Conservation (phyloP, 2,329 filamentous ascomycete species). For the Colletotrichum sp. region DNA sequence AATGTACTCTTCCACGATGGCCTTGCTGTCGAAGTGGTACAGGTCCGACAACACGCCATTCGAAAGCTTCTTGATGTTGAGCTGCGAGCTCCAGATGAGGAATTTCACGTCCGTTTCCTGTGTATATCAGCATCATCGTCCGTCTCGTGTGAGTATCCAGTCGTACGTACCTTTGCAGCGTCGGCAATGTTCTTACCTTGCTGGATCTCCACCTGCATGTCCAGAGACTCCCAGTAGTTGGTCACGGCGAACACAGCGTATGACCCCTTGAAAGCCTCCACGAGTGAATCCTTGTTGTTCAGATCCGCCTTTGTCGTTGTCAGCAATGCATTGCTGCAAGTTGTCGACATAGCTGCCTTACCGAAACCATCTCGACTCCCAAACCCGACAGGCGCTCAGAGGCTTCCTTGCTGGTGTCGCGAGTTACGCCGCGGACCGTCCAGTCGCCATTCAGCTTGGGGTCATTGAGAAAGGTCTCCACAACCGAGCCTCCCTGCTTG, state of each 20-base stretch:
- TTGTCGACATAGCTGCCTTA: no score
- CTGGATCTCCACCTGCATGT: conserved; percentile 42
- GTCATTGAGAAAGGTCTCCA: conserved; percentile 41
- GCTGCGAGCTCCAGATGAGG: conserved; percentile 48
- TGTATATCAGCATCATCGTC: conserved; percentile 12
- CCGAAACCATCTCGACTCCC: conserved; percentile 55
- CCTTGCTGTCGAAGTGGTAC: conserved; percentile 63
- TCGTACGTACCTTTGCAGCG: conserved; percentile 21
- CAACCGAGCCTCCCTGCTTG: conserved; percentile 63
- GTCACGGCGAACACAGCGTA: conserved; percentile 57
- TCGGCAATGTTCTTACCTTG: conserved; percentile 54
- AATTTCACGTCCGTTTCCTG: conserved; percentile 47
- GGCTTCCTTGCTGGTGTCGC: conserved; percentile 46
- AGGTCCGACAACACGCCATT: conserved; percentile 45
- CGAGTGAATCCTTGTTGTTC: conserved; percentile 47
- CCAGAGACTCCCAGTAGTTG: conserved; percentile 52
- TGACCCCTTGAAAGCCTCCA: conserved; percentile 47
- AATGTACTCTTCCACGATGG: conserved; percentile 59
- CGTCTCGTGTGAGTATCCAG: fast-evolving
- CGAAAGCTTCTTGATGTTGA: conserved; percentile 41
- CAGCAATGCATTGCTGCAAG: not conserved
- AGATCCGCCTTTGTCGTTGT: conserved; percentile 47
- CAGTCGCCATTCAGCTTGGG: conserved; percentile 49
- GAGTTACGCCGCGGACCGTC: conserved; percentile 61
- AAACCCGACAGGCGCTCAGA: conserved; percentile 46